Percentiles rank a stretch among this genome's conserved stretches.
Evolutionary conservation across 139 green algal genomes (phyloP).

Genomic region (Gonium pectorale): DNA sequence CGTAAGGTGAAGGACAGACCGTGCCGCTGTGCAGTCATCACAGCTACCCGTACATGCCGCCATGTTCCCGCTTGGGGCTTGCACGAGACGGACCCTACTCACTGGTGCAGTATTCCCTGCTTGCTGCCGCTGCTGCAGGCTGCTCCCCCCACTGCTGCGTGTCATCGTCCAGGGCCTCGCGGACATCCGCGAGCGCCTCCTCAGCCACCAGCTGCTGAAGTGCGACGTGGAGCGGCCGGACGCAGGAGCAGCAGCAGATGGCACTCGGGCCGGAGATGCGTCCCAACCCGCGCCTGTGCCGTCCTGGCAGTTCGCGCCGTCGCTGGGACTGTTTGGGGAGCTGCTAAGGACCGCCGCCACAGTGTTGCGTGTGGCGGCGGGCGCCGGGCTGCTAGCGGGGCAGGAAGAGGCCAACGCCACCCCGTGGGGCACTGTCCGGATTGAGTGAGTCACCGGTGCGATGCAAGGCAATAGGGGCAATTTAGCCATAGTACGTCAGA

Average conservation of each 20-base stretch:
- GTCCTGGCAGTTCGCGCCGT: not conserved
- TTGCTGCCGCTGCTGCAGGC: no score
- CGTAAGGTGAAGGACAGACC: no score
- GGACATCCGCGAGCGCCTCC: not conserved
- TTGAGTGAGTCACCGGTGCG: constrained; percentile 18
- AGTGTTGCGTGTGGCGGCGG: not conserved
- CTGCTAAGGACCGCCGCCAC: not conserved
- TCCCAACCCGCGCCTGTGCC: no score
- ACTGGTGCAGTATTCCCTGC: no score
- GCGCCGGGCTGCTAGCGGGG: not conserved
- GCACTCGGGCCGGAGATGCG: no score
- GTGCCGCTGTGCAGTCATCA: no score
- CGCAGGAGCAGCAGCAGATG: not conserved
- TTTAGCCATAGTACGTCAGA: no score
- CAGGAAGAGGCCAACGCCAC: not conserved
- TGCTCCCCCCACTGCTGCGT: constrained; percentile 1
- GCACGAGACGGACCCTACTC: no score
- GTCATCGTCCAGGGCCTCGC: constrained; percentile 3
- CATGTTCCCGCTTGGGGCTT: no score
- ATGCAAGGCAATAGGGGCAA: no score
- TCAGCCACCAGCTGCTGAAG: not conserved
- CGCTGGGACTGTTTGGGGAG: constrained; percentile 3
- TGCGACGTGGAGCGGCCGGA: not conserved
- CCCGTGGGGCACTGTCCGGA: not conserved
- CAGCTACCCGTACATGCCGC: no score